phyloP scores from a whole-genome alignment of 208 protist genomes.

The Entamoeba invadens region DNA sequence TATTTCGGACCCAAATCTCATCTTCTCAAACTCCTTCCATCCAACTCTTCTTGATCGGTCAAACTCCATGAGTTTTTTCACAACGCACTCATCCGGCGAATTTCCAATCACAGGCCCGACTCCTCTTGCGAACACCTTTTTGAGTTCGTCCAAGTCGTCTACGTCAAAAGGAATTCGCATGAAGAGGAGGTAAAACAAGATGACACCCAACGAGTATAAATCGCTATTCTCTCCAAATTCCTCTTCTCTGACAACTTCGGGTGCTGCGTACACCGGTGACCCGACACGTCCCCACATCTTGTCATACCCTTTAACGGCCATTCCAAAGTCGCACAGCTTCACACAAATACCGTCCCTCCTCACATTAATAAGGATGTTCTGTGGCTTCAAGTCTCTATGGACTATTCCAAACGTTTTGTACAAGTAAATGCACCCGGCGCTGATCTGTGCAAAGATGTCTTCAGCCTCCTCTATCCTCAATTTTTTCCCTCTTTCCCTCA shows the following conservation, averaged over 20 bases:
- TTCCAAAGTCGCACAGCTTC: neutral
- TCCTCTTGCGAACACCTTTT: too few relatives aligned
- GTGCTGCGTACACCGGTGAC: neutral
- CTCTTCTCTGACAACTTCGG: neutral
- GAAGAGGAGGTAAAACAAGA: neutral
- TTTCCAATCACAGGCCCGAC: too few relatives aligned
- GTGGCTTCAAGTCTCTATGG: neutral
- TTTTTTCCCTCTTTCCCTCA: neutral
- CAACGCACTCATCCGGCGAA: too few relatives aligned
- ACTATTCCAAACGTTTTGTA: neutral
- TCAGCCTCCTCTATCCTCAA: neutral
- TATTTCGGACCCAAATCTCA: too few relatives aligned
- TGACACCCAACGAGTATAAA: neutral
- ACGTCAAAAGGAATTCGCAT: too few relatives aligned
- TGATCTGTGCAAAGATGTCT: neutral
- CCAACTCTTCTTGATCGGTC: too few relatives aligned
- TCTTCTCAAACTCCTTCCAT: too few relatives aligned
- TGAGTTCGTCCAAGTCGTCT: too few relatives aligned
- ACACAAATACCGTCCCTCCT: neutral
- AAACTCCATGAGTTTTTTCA: too few relatives aligned
- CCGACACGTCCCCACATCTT: neutral
- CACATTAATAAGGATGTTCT: neutral
- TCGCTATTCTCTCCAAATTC: neutral
- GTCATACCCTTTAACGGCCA: neutral
- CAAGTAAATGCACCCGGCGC: neutral